Evolutionary conservation across 2,329 filamentous ascomycete genomes (phyloP).

Genomic region (Fusarium sp.): DNA sequence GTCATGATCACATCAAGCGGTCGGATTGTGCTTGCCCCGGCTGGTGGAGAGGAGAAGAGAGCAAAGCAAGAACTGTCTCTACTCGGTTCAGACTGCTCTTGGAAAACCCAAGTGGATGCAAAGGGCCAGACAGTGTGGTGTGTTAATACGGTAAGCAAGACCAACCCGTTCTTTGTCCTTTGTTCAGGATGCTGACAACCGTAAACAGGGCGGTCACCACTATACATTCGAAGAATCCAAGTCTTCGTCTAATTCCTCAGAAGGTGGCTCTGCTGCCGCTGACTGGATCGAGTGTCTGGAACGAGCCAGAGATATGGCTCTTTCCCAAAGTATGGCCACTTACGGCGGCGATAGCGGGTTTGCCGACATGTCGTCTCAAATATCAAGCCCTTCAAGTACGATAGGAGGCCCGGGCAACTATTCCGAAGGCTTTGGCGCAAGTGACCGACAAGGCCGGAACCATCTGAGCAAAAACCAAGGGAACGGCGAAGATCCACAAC

Average conservation of each 20-base stretch:
- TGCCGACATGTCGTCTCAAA: constrained; percentile 76
- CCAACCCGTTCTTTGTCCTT: too few species aligned
- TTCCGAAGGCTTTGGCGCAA: constrained; percentile 64
- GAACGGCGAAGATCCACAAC: constrained; percentile 66
- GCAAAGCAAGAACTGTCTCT: constrained; percentile 94
- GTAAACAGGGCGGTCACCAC: constrained; percentile 83
- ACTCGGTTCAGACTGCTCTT: constrained; percentile 80
- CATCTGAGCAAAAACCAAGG: constrained; percentile 73
- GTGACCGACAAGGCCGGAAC: constrained; percentile 69
- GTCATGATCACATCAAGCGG: constrained; percentile 96
- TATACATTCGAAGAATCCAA: constrained; percentile 96
- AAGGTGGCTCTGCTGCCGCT: constrained; percentile 79
- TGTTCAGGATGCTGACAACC: not conserved
- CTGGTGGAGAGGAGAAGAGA: constrained; percentile 96
- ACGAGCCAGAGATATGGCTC: constrained; percentile 85
- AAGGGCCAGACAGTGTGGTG: constrained; percentile 92
- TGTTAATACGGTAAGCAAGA: constrained; percentile 87
- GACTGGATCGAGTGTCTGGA: constrained; percentile 96
- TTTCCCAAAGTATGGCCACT: constrained; percentile 78
- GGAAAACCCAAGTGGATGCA: constrained; percentile 85
- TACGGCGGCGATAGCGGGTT: constrained; percentile 79
- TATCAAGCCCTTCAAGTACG: constrained; percentile 85
- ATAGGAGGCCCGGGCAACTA: constrained; percentile 72
- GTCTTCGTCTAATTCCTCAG: constrained; percentile 67
- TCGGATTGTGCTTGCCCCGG: constrained; percentile 89